Evolutionary conservation across 1,284 basidiomycete species (phyloP).

Genomic region (Mixia osmundae): DNA sequence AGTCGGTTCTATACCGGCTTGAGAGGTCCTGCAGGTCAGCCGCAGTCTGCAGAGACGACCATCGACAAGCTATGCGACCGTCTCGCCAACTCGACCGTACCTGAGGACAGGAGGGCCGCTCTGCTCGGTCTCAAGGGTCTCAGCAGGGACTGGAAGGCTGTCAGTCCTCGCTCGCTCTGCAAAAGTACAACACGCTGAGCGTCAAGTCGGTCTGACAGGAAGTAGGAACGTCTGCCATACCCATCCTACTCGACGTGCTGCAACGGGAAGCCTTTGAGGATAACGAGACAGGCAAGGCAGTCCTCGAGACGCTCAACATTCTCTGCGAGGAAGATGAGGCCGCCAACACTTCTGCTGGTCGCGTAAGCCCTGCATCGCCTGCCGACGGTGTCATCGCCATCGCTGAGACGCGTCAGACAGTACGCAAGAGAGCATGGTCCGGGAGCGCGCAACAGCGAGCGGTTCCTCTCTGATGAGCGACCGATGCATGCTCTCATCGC

Average conservation of each 20-base stretch:
- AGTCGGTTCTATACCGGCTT: constrained; percentile 8
- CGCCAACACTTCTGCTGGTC: not conserved
- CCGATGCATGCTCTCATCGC: constrained; percentile 51
- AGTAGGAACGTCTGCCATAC: constrained; percentile 49
- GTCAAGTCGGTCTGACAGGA: constrained; percentile 31
- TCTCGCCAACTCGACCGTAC: constrained; percentile 56
- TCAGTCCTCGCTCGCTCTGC: constrained; percentile 16
- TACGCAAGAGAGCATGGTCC: constrained; percentile 33
- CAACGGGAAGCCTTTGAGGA: constrained; percentile 69
- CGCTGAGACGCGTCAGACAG: constrained; percentile 12
- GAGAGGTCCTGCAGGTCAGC: constrained; percentile 17
- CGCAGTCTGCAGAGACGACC: constrained; percentile 61
- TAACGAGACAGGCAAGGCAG: constrained; percentile 67
- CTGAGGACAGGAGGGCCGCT: constrained; percentile 75
- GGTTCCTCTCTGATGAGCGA: constrained; percentile 42
- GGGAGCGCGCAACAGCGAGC: constrained; percentile 46
- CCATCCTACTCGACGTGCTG: constrained; percentile 45
- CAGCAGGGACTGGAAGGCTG: constrained; percentile 60
- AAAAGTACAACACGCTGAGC: not conserved
- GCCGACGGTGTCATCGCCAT: not conserved
- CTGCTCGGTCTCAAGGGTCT: constrained; percentile 81
- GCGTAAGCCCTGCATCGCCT: not conserved
- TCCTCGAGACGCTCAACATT: constrained; percentile 55
- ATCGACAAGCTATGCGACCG: constrained; percentile 69
- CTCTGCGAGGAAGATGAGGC: constrained; percentile 37